Evolutionary conservation across 495 filamentous ascomycete species (phyloP).

Genomic region (Hypomontagnella submonticulosa): DNA sequence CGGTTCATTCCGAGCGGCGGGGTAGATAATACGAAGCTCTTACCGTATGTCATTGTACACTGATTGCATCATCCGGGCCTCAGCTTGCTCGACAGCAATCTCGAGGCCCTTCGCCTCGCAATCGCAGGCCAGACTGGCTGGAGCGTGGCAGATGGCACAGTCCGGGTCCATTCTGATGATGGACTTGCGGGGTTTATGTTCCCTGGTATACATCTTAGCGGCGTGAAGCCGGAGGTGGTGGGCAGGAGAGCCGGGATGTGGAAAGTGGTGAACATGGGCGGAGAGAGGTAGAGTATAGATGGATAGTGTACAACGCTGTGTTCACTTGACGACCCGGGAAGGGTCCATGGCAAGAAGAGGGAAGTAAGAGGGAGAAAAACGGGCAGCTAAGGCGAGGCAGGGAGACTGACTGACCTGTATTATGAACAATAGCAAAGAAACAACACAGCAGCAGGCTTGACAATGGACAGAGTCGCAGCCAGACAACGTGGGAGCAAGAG

Average conservation of each 20-base stretch:
- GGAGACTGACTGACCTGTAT: slow-evolving; percentile 55
- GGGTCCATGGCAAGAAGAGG: slow-evolving; percentile 49
- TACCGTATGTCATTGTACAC: slow-evolving; percentile 74
- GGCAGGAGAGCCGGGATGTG: slow-evolving; percentile 44
- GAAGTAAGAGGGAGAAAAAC: slow-evolving; percentile 44
- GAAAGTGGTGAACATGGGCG: slow-evolving; percentile 47
- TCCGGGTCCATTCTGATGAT: slow-evolving; percentile 72
- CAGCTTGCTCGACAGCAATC: slow-evolving; percentile 72
- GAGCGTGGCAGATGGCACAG: slow-evolving; percentile 76
- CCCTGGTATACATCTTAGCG: slow-evolving; percentile 65
- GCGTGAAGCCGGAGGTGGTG: slow-evolving; percentile 48
- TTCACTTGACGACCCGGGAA: slow-evolving; percentile 48
- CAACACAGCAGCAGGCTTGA: slow-evolving; percentile 46
- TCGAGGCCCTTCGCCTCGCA: slow-evolving; percentile 76
- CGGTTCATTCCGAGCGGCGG: neutral
- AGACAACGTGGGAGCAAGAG: slow-evolving; percentile 52
- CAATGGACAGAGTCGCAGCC: slow-evolving; percentile 48
- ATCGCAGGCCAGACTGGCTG: slow-evolving; percentile 70
- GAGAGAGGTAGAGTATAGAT: slow-evolving; percentile 32
- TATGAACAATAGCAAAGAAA: slow-evolving; percentile 51
- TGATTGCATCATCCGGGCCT: slow-evolving; percentile 69
- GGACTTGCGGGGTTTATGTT: slow-evolving; percentile 58
- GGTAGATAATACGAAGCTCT: slow-evolving; percentile 28
- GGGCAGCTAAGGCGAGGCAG: slow-evolving; percentile 43
- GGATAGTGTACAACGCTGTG: slow-evolving; percentile 47